phyloP scores from a whole-genome alignment of 495 filamentous ascomycete genomes.

The Lasiosphaeria ovina region DNA sequence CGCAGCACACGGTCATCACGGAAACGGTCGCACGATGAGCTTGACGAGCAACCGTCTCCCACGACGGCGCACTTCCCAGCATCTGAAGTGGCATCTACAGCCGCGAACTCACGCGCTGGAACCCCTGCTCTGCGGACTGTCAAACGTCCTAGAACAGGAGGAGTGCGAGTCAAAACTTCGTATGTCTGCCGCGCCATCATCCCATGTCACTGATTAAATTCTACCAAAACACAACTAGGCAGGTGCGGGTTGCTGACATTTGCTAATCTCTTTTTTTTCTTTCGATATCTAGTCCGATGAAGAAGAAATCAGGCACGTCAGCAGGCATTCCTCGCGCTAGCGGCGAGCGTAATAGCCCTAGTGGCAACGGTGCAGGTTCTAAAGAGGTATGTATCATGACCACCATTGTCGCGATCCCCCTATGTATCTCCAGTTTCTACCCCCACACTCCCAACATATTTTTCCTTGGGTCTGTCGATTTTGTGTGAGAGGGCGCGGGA shows the following conservation, averaged over 20 bases:
- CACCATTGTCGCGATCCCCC: constrained; percentile 6
- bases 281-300: constrained; percentile 46
- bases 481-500: background rate
- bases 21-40: constrained; percentile 46
- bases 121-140: constrained; percentile 54
- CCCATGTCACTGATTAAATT: background rate
- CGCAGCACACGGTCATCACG: constrained; percentile 39
- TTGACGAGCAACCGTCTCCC: constrained; percentile 46
- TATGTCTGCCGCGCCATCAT: constrained; percentile 44
- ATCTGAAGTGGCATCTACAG: constrained; percentile 41
- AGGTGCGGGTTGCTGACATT: constrained; percentile 12
- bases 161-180: constrained; percentile 67
- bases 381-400: constrained; percentile 41
- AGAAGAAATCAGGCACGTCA: constrained; percentile 50
- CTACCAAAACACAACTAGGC: background rate
- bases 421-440: constrained; percentile 14
- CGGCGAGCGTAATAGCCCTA: constrained; percentile 50
- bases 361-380: constrained; percentile 39
- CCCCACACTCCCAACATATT: constrained; percentile 12
- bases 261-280: constrained; percentile 15
- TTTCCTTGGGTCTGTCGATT: constrained; percentile 2
- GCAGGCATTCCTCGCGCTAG: constrained; percentile 51
- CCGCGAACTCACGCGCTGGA: constrained; percentile 51
- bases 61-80: constrained; percentile 41
- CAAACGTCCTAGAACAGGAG: constrained; percentile 55